Evolutionary conservation across 495 filamentous ascomycete species (phyloP).

Genomic region (Neurospora sp.): DNA sequence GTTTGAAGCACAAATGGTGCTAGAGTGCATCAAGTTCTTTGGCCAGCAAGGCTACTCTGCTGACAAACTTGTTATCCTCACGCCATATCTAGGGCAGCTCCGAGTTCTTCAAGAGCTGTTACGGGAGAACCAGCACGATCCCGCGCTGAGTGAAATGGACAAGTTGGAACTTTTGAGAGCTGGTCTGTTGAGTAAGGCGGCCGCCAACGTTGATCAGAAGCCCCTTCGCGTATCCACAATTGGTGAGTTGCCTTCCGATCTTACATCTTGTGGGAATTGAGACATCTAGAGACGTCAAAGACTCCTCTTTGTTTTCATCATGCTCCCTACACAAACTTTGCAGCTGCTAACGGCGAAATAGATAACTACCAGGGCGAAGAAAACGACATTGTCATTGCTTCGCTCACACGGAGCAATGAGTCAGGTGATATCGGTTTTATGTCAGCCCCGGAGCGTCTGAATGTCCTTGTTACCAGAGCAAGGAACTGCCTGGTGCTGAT

Average conservation of each 20-base stretch:
- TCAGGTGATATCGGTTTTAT: constrained; percentile 66
- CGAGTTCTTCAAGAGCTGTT: constrained; percentile 45
- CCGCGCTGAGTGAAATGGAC: constrained; percentile 62
- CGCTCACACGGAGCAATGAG: constrained; percentile 57
- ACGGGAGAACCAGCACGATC: constrained; percentile 35
- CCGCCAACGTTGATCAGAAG: constrained; percentile 40
- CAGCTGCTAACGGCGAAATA: constrained; percentile 9
- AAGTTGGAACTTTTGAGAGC: constrained; percentile 50
- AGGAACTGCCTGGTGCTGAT: constrained; percentile 60
- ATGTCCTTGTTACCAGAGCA: constrained; percentile 64
- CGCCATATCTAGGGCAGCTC: constrained; percentile 66
- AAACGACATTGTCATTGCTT: constrained; percentile 60
- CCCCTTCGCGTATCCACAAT: constrained; percentile 56
- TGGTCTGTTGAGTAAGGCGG: constrained; percentile 48
- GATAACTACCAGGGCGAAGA: constrained; percentile 82
- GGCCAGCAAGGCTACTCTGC: constrained; percentile 68
- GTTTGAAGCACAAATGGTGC: constrained; percentile 58
- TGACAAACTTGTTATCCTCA: constrained; percentile 57
- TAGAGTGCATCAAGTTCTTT: constrained; percentile 61
- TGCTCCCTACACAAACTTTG: not conserved
- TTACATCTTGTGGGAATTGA: not conserved
- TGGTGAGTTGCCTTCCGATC: constrained; percentile 27
- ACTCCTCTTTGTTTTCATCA: not conserved
- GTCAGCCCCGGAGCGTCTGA: constrained; percentile 54
- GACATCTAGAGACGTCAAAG: not conserved